Evolutionary conservation across 1,139 yeast genomes (phyloP).

Genomic region (Protomyces inundatus): DNA sequence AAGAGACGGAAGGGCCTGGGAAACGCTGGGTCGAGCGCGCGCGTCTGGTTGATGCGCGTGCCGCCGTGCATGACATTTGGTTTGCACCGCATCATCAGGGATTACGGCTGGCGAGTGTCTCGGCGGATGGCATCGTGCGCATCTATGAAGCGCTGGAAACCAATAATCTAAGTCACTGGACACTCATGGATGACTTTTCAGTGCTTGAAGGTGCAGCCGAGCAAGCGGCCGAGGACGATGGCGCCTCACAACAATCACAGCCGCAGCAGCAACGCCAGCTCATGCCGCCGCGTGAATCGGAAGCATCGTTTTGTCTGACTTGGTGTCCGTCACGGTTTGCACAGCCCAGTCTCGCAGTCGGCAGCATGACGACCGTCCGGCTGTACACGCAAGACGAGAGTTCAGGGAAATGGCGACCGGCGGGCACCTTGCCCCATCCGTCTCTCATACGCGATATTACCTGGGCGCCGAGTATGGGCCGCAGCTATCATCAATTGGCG

Average conservation of each 20-base stretch:
- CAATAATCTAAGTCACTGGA: conserved; percentile 76
- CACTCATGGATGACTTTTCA: conserved; percentile 59
- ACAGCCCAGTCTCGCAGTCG: conserved; percentile 73
- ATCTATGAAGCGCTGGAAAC: conserved; percentile 89
- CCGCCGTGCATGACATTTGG: conserved; percentile 81
- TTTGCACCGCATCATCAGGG: conserved; percentile 89
- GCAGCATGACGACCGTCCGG: conserved; percentile 83
- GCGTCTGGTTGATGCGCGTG: conserved; percentile 39
- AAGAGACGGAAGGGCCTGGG: conserved; percentile 61
- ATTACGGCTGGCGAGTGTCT: conserved; percentile 76
- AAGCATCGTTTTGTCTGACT: conserved; percentile 76
- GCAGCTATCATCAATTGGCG: conserved; percentile 80
- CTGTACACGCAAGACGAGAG: conserved; percentile 56
- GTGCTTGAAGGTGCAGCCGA: neutral
- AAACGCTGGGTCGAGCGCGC: conserved; percentile 58
- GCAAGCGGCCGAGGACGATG: neutral
- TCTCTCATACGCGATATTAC: conserved; percentile 84
- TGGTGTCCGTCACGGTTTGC: conserved; percentile 93
- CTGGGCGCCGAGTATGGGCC: conserved; percentile 82
- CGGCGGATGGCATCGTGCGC: conserved; percentile 81
- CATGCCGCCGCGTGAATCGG: conserved; percentile 74
- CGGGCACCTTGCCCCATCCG: conserved; percentile 56
- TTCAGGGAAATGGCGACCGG: conserved; percentile 42
- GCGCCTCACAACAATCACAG: conserved; percentile 42
- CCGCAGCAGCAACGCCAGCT: too few relatives aligned